Percentiles rank a stretch among this genome's conserved stretches.
These are phyloP conservation scores for Amorphotheca resinae DNA, from an alignment of 495 filamentous ascomycete genomes.

Conservation along the genomic window DNA sequence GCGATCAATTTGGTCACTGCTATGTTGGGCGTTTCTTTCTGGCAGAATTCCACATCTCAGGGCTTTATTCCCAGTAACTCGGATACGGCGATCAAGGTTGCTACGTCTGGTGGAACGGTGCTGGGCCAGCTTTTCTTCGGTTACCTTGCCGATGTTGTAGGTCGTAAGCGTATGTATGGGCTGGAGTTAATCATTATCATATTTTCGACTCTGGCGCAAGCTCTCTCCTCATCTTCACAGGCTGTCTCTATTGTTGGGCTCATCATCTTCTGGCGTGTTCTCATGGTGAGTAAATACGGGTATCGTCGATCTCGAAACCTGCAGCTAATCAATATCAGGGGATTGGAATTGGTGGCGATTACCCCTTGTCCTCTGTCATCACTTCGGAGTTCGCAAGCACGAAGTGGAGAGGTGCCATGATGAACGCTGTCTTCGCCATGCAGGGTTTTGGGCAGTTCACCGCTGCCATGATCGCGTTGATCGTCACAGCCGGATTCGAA, in stretches of 20 bases:
- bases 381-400: constrained; percentile 71
- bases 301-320: constrained; percentile 34
- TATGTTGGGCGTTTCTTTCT: constrained; percentile 67
- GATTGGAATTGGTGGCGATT: constrained; percentile 76
- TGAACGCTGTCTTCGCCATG: constrained; percentile 82
- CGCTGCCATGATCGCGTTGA: constrained; percentile 58
- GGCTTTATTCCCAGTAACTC: constrained; percentile 47
- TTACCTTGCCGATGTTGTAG: constrained; percentile 63
- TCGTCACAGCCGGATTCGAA: constrained; percentile 61
- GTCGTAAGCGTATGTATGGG: constrained; percentile 70
- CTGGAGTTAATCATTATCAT: constrained; percentile 75
- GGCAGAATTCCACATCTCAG: constrained; percentile 27
- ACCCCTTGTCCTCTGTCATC: constrained; percentile 75
- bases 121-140: constrained; percentile 77
- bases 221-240: constrained; percentile 49
- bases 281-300: constrained; percentile 47
- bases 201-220: constrained; percentile 66
- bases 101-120: constrained; percentile 78
- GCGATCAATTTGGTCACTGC: constrained; percentile 58
- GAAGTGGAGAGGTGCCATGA: constrained; percentile 68
- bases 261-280: constrained; percentile 78
- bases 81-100: constrained; percentile 77
- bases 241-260: constrained; percentile 62
- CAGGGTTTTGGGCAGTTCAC: constrained; percentile 67
- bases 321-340: constrained; percentile 39